A percentile compares a stretch with the other conserved stretches of the same genome.
phyloP scores from a whole-genome alignment of 2,329 filamentous ascomycete genomes.

The Aspergillus ochraceus region DNA sequence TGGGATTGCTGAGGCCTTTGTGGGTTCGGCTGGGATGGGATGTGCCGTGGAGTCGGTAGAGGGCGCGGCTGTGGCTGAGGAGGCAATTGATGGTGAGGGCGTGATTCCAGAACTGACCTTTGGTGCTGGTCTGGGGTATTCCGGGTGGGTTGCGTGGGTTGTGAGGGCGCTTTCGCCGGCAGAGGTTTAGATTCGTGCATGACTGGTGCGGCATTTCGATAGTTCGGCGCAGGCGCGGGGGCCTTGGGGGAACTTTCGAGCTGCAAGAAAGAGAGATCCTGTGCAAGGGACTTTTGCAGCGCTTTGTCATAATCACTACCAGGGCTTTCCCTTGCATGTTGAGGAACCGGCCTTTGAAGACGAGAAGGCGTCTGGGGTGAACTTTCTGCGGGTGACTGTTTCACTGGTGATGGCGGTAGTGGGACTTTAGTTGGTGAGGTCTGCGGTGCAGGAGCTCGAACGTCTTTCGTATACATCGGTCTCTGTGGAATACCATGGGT shows the following conservation, averaged over 20 bases:
- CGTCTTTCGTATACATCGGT: conserved; percentile 56
- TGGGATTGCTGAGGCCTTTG: conserved; percentile 13
- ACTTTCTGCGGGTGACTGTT: conserved; percentile 51
- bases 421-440: conserved; percentile 59
- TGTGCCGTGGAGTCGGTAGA: conserved; percentile 57
- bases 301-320: conserved; percentile 43
- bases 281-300: conserved; percentile 42
- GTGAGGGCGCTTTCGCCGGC: conserved; percentile 28
- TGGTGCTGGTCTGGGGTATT: conserved; percentile 14
- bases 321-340: conserved; percentile 35
- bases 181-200: conserved; percentile 23
- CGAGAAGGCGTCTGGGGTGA: conserved; percentile 52
- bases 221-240: conserved; percentile 16
- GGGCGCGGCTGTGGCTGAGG: conserved; percentile 18
- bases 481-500: conserved; percentile 52
- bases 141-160: conserved; percentile 14
- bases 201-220: conserved; percentile 11
- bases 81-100: conserved; percentile 7
- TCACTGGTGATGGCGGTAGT: conserved; percentile 60
- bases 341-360: conserved; percentile 41
- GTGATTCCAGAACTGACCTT: conserved; percentile 11
- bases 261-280: conserved; percentile 42
- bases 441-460: conserved; percentile 26
- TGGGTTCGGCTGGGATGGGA: conserved; percentile 44
- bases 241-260: conserved; percentile 30